Evolutionary conservation across 1,139 yeast species (phyloP), one percentile per base, ranked within the genome.

Genomic region (Taphrina pruni): DNA sequence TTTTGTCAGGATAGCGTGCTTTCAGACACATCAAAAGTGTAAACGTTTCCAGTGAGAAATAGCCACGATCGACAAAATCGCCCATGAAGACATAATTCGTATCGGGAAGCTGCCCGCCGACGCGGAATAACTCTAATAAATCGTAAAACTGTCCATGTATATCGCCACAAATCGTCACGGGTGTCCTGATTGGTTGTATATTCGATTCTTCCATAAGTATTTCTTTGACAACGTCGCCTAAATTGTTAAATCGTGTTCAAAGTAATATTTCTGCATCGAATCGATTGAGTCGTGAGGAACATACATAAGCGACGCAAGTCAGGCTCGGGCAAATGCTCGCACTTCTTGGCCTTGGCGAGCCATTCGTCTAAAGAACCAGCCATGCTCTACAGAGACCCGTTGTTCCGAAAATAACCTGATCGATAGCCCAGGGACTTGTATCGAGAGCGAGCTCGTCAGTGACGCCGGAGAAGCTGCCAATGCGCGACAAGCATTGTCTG

Each of bases 131-230:
- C 79, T 94, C 98, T 77, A 94, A 82, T 72, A 94, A 82, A 79
- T 94, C 99, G 77, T 94, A 98, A 78, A 94, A 94, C 79, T 94
- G 99, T 7, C 99, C 99, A 79, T 94, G 99, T 73, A 94, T 96
- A 79, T 94, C 99, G 75, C 99, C 99, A 82, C 98, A 94, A 14
- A 94, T 97, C 0, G 97, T 92, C n/a, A 94, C 98, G 0, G 99
- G 99, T 46, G 95, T 87, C 78, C 88, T 91, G 14, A 94, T 98
- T 0, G 99, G 98, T 77, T 94, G 98, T 73, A 94, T 93, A 78
- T 94, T 94, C 57, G 94, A 89, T 78, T 91, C 97, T 77, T 91
- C 97, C 96, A 91, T 91, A 70, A 91, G 78, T 57, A 91, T 80
- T 76, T 90, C 96, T 77, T 91, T 91, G 66, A 91, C 97, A 81